Conservation (phyloP, 2,329 filamentous ascomycete genomes). For the Monilinia aucupariae region DNA sequence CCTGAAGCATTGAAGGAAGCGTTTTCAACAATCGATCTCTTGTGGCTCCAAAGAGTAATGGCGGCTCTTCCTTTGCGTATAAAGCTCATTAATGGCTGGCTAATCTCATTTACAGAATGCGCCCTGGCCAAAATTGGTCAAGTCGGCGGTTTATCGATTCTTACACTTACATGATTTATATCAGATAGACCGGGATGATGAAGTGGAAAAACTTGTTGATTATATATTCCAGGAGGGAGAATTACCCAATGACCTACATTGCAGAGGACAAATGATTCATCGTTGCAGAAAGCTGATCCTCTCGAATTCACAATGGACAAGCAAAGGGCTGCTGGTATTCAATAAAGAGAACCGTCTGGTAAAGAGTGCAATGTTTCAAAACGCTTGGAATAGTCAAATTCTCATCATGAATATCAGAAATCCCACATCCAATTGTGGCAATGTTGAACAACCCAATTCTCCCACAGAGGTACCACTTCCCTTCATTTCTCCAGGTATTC, state of each 20-base stretch:
- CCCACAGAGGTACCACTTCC: background rate
- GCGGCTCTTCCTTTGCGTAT: background rate
- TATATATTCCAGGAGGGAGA: background rate
- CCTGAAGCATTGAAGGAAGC: background rate
- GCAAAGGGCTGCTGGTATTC: background rate
- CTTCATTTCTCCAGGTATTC: background rate
- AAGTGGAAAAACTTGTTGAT: background rate
- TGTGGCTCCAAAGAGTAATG: conserved; percentile 1
- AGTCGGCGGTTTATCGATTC: background rate
- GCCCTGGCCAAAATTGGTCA: background rate
- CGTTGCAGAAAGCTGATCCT: background rate
- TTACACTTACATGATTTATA: background rate
- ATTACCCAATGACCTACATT: background rate
- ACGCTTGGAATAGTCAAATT: conserved; percentile 1
- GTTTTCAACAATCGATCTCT: background rate
- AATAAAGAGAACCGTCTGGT: background rate
- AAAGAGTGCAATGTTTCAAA: background rate
- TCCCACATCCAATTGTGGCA: background rate
- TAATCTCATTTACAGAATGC: background rate
- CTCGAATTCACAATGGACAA: background rate
- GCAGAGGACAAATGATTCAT: conserved; percentile 1
- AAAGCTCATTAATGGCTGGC: background rate
- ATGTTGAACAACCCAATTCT: background rate
- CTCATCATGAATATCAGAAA: background rate
- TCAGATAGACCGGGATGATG: background rate